phyloP scores from a whole-genome alignment of 768 basidiomycete species.

The Coprinellus micaceus region DNA sequence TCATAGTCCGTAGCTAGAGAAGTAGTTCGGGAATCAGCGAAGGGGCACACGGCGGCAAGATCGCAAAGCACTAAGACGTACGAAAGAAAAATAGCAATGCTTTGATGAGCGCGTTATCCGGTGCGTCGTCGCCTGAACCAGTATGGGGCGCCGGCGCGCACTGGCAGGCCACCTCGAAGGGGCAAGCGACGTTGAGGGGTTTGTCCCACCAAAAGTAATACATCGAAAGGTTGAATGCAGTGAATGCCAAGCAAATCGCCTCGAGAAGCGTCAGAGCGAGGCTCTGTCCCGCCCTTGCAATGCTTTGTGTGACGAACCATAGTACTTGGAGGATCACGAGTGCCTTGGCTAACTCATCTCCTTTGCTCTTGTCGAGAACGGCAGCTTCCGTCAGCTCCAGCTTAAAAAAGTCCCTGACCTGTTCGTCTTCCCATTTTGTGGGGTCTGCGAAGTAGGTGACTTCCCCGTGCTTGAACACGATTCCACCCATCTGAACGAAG shows the following conservation, averaged over 20 bases:
- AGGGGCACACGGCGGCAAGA: no score
- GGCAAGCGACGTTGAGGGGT: constrained; percentile 1
- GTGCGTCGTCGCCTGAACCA: no score
- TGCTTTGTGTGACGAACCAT: constrained; percentile 7
- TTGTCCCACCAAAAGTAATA: constrained; percentile 15
- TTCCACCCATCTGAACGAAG: constrained; percentile 3
- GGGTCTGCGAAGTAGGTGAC: no score
- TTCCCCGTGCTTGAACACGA: neutral
- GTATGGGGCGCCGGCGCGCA: no score
- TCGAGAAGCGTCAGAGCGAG: constrained; percentile 13
- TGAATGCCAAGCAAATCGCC: constrained; percentile 5
- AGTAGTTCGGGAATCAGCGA: no score
- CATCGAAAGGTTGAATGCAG: constrained; percentile 1
- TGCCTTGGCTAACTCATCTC: neutral
- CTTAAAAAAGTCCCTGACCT: neutral
- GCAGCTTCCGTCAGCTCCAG: neutral
- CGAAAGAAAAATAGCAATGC: no score
- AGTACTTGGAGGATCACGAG: constrained; percentile 1
- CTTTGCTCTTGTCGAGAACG: constrained; percentile 7
- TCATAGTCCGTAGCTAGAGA: no score
- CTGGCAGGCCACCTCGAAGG: constrained; percentile 13
- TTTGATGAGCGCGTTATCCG: no score
- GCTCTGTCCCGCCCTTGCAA: constrained; percentile 17
- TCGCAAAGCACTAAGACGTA: no score
- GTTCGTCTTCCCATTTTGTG: no score